phyloP scores from a whole-genome alignment of 1,139 yeast genomes.

The Taphrina wiesneri region DNA sequence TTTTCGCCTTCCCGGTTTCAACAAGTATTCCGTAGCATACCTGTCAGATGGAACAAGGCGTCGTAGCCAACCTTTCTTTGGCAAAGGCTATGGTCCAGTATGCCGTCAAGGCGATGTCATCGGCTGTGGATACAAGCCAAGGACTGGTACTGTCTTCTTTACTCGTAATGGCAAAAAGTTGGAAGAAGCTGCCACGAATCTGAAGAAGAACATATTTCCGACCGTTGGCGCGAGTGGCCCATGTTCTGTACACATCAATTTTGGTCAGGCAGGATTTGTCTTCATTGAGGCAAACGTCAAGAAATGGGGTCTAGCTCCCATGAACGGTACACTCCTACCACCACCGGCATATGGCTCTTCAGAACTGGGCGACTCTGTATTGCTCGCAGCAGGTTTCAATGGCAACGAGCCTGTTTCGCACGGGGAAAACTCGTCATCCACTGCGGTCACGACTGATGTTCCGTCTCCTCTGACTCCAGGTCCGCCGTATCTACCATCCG shows the following conservation, averaged over 20 bases:
- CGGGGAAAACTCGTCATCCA: not conserved
- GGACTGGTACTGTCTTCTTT: conserved; percentile 78
- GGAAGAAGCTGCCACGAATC: conserved; percentile 68
- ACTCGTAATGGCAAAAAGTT: conserved; percentile 88
- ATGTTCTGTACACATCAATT: conserved; percentile 73
- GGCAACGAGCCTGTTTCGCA: not conserved
- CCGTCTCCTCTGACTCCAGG: not conserved
- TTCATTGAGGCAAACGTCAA: conserved; percentile 93
- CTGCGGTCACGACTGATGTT: not conserved
- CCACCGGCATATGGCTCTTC: conserved; percentile 65
- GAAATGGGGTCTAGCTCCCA: conserved; percentile 87
- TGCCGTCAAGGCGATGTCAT: conserved; percentile 83
- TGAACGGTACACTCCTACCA: conserved; percentile 68
- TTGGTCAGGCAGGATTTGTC: conserved; percentile 90
- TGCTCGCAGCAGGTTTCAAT: conserved; percentile 32
- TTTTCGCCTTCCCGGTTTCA: conserved; percentile 74
- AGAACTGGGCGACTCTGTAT: conserved; percentile 19
- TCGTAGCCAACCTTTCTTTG: conserved; percentile 77
- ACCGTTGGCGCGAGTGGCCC: conserved; percentile 82
- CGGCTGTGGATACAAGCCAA: conserved; percentile 83
- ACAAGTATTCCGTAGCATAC: conserved; percentile 79
- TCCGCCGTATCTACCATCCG: conserved; percentile 14
- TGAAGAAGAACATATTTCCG: conserved; percentile 79
- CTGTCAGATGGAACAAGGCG: conserved; percentile 82
- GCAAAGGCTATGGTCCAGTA: conserved; percentile 62